Percentiles rank a stretch among this genome's conserved stretches.
Evolutionary conservation across 1,284 basidiomycete species (phyloP).

Genomic region (Ceratorhiza oryzae-sativae): DNA sequence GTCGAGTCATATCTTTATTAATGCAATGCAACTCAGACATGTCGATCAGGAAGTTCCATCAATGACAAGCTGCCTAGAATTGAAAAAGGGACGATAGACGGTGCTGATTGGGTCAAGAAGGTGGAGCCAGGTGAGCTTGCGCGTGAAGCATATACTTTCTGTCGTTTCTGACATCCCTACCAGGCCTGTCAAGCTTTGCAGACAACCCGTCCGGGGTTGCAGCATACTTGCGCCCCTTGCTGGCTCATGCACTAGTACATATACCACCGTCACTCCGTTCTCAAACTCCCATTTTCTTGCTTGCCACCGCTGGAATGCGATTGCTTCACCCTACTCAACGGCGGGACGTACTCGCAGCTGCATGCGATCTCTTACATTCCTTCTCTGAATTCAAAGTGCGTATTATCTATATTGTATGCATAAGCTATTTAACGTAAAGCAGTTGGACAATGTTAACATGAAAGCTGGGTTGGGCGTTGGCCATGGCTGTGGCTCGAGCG

Average conservation of each 20-base stretch:
- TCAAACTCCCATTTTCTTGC: slow-evolving; percentile 89
- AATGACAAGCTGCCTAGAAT: slow-evolving; percentile 71
- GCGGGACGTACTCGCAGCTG: slow-evolving; percentile 71
- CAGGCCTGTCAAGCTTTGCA: slow-evolving; percentile 89
- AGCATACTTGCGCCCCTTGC: slow-evolving; percentile 80
- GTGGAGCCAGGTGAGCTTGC: slow-evolving; percentile 86
- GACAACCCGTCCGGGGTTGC: slow-evolving; percentile 73
- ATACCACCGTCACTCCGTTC: slow-evolving; percentile 85
- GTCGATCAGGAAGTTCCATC: slow-evolving; percentile 57
- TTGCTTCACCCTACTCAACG: slow-evolving; percentile 76
- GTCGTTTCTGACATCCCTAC: slow-evolving; percentile 16
- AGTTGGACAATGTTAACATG: slow-evolving; percentile 44
- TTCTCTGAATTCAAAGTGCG: slow-evolving; percentile 73
- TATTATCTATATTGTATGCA: slow-evolving; percentile 56
- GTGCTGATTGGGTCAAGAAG: slow-evolving; percentile 88
- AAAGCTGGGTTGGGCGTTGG: slow-evolving; percentile 55
- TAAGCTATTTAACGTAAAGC: not conserved
- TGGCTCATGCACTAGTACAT: slow-evolving; percentile 81
- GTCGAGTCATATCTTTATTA: slow-evolving; percentile 12
- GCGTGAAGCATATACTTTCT: not conserved
- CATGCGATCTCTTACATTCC: slow-evolving; percentile 77
- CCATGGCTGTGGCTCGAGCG: slow-evolving; percentile 81
- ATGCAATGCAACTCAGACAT: not conserved
- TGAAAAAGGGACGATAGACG: slow-evolving; percentile 86
- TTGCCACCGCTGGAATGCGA: slow-evolving; percentile 98